Evolutionary conservation across 2,329 filamentous ascomycete species (phyloP).

Genomic region (Cercospora sp.): DNA sequence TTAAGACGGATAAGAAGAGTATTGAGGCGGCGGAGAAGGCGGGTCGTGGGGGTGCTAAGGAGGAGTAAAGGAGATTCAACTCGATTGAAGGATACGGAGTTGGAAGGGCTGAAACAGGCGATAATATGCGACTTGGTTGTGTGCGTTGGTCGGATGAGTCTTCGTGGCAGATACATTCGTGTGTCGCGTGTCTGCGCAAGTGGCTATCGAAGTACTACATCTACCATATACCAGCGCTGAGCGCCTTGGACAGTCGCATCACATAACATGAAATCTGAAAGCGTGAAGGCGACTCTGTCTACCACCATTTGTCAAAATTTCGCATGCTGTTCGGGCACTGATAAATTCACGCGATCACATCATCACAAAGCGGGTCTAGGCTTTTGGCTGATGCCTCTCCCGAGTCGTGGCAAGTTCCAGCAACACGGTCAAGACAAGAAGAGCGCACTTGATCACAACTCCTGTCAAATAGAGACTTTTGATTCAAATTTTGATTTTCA

Average conservation of each 20-base stretch:
- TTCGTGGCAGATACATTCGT: not conserved
- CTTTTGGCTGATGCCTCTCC: not conserved
- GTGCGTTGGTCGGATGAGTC: not conserved
- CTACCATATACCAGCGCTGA: not conserved
- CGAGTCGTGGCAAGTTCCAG: not conserved
- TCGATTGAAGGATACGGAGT: not conserved
- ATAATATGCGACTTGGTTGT: not conserved
- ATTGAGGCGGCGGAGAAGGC: constrained; percentile 55
- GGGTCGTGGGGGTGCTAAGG: constrained; percentile 54
- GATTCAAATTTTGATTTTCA: not conserved
- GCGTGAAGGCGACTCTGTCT: not conserved
- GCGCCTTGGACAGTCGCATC: not conserved
- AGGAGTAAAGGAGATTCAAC: constrained; percentile 47
- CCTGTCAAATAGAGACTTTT: not conserved
- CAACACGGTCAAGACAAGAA: not conserved
- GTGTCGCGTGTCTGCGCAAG: not conserved
- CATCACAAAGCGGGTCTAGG: not conserved
- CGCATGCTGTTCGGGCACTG: not conserved
- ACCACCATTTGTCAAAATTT: not conserved
- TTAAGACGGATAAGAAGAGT: constrained; percentile 77
- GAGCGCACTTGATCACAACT: no score
- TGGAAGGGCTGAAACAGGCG: not conserved
- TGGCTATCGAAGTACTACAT: not conserved
- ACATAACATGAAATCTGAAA: not conserved
- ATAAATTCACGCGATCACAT: not conserved